Conservation (phyloP, 2,329 filamentous ascomycete species). For the Calonectria naviculata region DNA sequence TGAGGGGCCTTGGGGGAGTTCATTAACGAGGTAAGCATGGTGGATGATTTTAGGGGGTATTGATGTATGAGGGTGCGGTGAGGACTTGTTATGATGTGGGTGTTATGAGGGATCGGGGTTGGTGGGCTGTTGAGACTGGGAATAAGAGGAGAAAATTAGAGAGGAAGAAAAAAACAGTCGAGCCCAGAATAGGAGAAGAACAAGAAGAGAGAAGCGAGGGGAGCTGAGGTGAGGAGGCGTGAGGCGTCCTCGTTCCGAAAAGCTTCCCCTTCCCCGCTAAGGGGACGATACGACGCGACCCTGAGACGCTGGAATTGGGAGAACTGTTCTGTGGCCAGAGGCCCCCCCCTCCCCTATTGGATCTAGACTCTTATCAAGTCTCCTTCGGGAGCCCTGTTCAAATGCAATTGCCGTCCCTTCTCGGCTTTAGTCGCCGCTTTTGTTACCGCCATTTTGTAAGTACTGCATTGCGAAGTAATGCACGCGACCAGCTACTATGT, state of each 20-base stretch:
- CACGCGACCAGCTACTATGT: constrained; percentile 2
- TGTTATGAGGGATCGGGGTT: neutral
- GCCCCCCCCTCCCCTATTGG: neutral
- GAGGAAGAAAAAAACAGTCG: neutral
- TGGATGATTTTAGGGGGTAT: neutral
- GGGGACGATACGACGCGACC: constrained; percentile 8
- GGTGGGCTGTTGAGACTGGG: neutral
- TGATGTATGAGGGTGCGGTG: neutral
- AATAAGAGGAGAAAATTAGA: neutral
- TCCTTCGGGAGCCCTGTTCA: neutral
- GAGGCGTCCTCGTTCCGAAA: constrained; percentile 11
- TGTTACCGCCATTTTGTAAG: neutral
- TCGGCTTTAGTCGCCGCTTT: neutral
- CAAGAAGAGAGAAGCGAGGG: constrained; percentile 2
- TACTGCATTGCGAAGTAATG: constrained; percentile 1
- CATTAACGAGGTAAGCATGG: constrained; percentile 28
- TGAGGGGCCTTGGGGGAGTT: constrained; percentile 24
- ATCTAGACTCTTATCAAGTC: neutral
- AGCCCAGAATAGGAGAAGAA: neutral
- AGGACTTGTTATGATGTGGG: constrained; percentile 1
- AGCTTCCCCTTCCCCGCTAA: constrained; percentile 22
- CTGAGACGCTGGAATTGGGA: neutral
- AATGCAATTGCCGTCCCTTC: neutral
- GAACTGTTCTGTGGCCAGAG: neutral
- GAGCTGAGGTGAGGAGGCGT: constrained; percentile 21